Conservation (phyloP, 2,329 filamentous ascomycete genomes). For the Hyphodiscus sp. region DNA sequence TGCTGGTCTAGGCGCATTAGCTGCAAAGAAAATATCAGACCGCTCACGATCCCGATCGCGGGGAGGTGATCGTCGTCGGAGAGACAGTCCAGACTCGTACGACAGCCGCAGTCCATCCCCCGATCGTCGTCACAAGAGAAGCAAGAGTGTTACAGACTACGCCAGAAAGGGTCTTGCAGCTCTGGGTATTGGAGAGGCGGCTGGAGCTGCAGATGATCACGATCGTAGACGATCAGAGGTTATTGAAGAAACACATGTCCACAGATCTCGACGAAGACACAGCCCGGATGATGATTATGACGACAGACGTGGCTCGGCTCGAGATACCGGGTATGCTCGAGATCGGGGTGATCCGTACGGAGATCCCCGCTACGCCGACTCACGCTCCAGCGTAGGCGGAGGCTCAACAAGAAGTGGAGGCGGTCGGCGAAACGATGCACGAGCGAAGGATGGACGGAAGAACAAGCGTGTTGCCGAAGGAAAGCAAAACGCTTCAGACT, state of each 20-base stretch:
- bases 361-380: conserved; percentile 26
- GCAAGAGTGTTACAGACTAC: conserved; percentile 58
- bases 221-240: conserved; percentile 16
- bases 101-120: conserved; percentile 29
- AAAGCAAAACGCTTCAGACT: conserved; percentile 27
- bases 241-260: conserved; percentile 23
- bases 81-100: conserved; percentile 26
- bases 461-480: conserved; percentile 27
- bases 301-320: conserved; percentile 15
- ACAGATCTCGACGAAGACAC: conserved; percentile 13
- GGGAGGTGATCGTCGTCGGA: conserved; percentile 23
- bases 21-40: conserved; percentile 53
- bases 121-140: conserved; percentile 42
- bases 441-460: conserved; percentile 20
- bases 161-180: conserved; percentile 56
- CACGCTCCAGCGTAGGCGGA: conserved; percentile 19
- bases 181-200: conserved; percentile 50
- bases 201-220: conserved; percentile 25
- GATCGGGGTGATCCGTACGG: conserved; percentile 22
- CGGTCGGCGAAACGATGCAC: conserved; percentile 13
- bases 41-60: conserved; percentile 49
- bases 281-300: conserved; percentile 20
- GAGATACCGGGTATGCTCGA: conserved; percentile 13
- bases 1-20: conserved; percentile 53
- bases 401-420: conserved; percentile 12